Percentiles rank a stretch among this genome's conserved stretches.
Evolutionary conservation across 2,329 filamentous ascomycete species (phyloP).

Genomic region (Aspergillus clavatus): DNA sequence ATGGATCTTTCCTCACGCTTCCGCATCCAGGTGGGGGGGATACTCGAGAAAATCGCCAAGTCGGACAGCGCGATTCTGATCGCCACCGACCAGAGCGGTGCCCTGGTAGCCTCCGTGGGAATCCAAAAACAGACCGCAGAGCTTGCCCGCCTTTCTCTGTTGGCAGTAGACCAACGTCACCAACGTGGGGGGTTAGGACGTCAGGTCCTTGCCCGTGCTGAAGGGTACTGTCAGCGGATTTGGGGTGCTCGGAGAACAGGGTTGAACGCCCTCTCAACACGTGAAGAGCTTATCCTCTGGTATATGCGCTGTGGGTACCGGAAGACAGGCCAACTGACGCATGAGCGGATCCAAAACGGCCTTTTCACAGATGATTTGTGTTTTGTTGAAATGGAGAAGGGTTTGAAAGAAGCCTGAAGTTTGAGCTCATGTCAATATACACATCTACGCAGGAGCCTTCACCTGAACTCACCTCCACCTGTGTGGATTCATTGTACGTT

Average conservation of each 20-base stretch:
- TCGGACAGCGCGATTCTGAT: constrained; percentile 26
- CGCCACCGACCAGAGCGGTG: constrained; percentile 10
- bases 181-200: constrained; percentile 23
- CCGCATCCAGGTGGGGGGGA: constrained; percentile 17
- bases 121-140: neutral
- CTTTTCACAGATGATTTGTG: constrained; percentile 16
- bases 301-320: constrained; percentile 27
- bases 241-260: constrained; percentile 18
- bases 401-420: no score
- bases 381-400: constrained; percentile 20
- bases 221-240: constrained; percentile 20
- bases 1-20: constrained; percentile 25
- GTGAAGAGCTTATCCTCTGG: constrained; percentile 26
- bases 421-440: no score
- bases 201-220: constrained; percentile 25
- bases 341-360: constrained; percentile 19
- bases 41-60: constrained; percentile 23
- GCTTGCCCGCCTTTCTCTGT: neutral
- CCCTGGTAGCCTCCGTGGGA: constrained; percentile 18
- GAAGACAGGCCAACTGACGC: constrained; percentile 18
- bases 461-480: no score
- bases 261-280: constrained; percentile 27
- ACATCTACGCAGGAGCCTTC: no score
- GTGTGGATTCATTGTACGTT: no score
- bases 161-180: neutral